Conservation (phyloP, 352 stramenopile species). For the Salisapilia sapeloensis region DNA sequence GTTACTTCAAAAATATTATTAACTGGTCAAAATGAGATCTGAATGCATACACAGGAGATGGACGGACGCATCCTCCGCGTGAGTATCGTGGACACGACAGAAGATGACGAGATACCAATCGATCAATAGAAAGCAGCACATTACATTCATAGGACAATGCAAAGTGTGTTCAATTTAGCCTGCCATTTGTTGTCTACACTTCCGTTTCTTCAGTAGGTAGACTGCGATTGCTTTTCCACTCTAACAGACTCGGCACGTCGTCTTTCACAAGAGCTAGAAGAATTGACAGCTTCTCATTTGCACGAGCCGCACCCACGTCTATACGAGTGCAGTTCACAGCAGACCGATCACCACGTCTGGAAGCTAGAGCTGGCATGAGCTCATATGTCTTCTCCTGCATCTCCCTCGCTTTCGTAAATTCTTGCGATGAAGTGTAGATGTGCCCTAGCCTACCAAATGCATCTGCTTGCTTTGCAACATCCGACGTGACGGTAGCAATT, state of each 20-base stretch:
- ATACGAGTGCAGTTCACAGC: slow-evolving; percentile 47
- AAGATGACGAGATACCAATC: slow-evolving; percentile 3
- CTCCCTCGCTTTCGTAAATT: slow-evolving; percentile 65
- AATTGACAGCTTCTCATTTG: slow-evolving; percentile 44
- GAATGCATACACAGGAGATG: slow-evolving; percentile 16
- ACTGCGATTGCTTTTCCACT: slow-evolving; percentile 63
- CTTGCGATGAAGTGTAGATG: slow-evolving; percentile 65
- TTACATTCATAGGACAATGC: not conserved
- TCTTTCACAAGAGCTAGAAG: slow-evolving; percentile 48
- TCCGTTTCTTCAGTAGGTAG: slow-evolving; percentile 26
- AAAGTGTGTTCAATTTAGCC: not conserved
- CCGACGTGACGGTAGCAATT: slow-evolving; percentile 66
- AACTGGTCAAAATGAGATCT: not conserved
- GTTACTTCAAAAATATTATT: not conserved
- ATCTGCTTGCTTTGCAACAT: slow-evolving; percentile 73
- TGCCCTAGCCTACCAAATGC: slow-evolving; percentile 73
- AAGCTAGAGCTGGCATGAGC: slow-evolving; percentile 31
- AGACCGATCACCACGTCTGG: slow-evolving; percentile 16
- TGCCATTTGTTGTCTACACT: not conserved
- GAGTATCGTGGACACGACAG: slow-evolving; percentile 44
- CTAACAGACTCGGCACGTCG: slow-evolving; percentile 45
- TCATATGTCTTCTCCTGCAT: slow-evolving; percentile 87
- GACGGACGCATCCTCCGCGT: slow-evolving; percentile 60
- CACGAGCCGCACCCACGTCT: slow-evolving; percentile 44
- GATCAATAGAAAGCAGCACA: not conserved